Conservation (phyloP, 306 rosid species). For the Argentina anserina region DNA sequence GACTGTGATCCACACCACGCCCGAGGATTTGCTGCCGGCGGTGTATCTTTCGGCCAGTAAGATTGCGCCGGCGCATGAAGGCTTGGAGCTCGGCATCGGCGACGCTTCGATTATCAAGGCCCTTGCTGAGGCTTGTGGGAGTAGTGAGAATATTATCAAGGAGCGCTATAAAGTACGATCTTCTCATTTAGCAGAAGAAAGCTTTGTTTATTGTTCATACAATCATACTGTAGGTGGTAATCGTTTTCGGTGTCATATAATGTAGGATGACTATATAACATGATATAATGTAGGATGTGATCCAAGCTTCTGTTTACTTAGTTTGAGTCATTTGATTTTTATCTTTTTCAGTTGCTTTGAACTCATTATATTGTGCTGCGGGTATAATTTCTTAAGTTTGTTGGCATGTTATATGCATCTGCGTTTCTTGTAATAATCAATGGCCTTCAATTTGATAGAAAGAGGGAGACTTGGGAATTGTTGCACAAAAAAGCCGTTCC, state of each 20-base stretch:
- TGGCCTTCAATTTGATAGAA: constrained; percentile 39
- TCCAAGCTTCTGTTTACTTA: too few relatives aligned
- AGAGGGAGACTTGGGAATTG: constrained; percentile 81
- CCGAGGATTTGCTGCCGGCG: constrained; percentile 59
- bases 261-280: too few relatives aligned
- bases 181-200: too few relatives aligned
- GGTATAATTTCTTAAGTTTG: too few relatives aligned
- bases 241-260: background rate
- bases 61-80: constrained; percentile 78
- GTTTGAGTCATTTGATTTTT: too few relatives aligned
- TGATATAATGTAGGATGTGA: too few relatives aligned
- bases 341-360: background rate
- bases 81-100: constrained; percentile 81
- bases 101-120: constrained; percentile 82
- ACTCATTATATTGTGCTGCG: too few relatives aligned
- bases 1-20: constrained; percentile 64
- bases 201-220: background rate
- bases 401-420: too few relatives aligned
- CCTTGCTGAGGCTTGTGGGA: constrained; percentile 77
- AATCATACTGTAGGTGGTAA: background rate
- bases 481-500: constrained; percentile 74
- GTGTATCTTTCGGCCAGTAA: constrained; percentile 63
- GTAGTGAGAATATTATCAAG: constrained; percentile 60
- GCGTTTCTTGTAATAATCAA: background rate
- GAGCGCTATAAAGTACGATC: constrained; percentile 54